Evolutionary conservation across 106 monocot genomes (phyloP).

Genomic region (Acorus gramineus): DNA sequence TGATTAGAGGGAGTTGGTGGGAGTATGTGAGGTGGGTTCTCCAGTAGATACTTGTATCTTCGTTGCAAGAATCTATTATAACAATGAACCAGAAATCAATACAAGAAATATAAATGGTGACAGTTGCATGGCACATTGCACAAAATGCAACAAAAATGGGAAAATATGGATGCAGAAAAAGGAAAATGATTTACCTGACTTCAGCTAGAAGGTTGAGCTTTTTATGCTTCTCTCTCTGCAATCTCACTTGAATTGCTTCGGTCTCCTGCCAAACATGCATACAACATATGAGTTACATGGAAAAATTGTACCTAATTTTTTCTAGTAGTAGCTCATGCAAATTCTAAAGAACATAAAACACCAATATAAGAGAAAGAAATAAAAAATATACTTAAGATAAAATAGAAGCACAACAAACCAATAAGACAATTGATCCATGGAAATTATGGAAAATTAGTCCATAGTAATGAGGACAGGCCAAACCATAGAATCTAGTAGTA

Average conservation of each 20-base stretch:
- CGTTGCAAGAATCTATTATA: constrained; percentile 37
- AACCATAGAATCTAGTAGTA: too few species aligned
- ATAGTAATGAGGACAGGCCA: too few species aligned
- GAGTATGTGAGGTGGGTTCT: constrained; percentile 6
- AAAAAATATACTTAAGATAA: too few species aligned
- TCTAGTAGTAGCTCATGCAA: too few species aligned
- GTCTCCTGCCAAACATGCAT: constrained; percentile 23
- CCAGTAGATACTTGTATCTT: constrained; percentile 32
- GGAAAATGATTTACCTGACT: constrained; percentile 25
- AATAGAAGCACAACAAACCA: too few species aligned
- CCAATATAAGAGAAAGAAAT: too few species aligned
- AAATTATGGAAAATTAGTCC: too few species aligned
- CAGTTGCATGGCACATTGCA: neutral
- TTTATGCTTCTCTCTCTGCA: constrained; percentile 23
- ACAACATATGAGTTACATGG: too few species aligned
- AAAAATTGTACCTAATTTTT: too few species aligned
- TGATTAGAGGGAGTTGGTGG: too few species aligned
- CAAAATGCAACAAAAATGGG: neutral
- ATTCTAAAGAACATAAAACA: too few species aligned
- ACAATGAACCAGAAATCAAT: neutral
- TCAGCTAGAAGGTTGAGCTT: constrained; percentile 34
- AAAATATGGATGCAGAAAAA: neutral
- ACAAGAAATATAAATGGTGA: neutral
- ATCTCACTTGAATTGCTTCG: constrained; percentile 27
- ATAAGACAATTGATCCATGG: too few species aligned